A percentile compares a stretch with the other conserved stretches of the same genome.
These are phyloP conservation scores for Larix kaempferi DNA, from an alignment of 75 land plant genomes.

Conservation along the genomic window DNA sequence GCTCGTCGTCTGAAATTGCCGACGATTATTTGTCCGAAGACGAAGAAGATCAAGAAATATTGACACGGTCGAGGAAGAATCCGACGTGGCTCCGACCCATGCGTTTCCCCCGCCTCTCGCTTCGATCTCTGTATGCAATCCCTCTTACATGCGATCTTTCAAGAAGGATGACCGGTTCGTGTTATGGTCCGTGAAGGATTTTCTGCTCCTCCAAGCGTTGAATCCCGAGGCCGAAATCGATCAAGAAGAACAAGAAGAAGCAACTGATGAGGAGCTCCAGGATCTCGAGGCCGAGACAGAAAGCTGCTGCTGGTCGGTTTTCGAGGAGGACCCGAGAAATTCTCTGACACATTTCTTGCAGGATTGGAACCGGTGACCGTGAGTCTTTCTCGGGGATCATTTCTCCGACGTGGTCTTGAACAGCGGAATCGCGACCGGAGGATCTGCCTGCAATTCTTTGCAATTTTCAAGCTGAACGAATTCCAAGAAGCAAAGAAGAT, in stretches of 20 bases:
- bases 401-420: no score
- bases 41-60: not conserved
- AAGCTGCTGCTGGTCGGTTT: not conserved
- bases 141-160: constrained; percentile 6
- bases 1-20: not conserved
- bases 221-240: not conserved
- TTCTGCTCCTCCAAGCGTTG: not conserved
- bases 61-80: not conserved
- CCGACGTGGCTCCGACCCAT: not conserved
- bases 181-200: not conserved
- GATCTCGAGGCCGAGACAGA: not conserved
- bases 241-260: not conserved
- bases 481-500: not conserved
- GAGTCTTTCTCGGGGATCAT: no score
- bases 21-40: not conserved
- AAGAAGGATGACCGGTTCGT: constrained; percentile 10
- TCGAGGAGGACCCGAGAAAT: not conserved
- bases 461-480: not conserved
- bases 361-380: no score
- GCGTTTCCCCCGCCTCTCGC: constrained; percentile 5
- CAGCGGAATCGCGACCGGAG: not conserved
- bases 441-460: not conserved
- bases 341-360: not conserved
- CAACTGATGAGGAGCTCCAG: not conserved
- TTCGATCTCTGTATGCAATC: not conserved